phyloP scores from a whole-genome alignment of 75 land plant species.

The Cryptomeria japonica region DNA sequence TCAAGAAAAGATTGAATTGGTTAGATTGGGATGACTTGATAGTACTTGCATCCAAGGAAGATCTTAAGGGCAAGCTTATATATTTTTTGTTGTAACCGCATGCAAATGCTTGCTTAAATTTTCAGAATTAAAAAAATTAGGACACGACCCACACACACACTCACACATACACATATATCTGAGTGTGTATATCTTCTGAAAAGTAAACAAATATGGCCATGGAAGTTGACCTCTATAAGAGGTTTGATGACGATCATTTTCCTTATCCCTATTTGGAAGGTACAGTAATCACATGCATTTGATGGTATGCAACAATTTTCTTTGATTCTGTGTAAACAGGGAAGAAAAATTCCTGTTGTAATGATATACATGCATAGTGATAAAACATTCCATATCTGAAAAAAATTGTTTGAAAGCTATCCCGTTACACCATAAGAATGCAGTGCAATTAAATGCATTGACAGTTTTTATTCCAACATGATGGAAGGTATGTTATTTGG shows the following conservation, averaged over 20 bases:
- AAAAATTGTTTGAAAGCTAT: background rate
- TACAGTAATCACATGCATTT: background rate
- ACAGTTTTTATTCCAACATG: background rate
- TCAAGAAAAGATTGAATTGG: too few relatives aligned
- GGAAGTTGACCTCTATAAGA: background rate
- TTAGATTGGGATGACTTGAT: too few relatives aligned
- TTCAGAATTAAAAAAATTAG: too few relatives aligned
- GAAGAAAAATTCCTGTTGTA: background rate
- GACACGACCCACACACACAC: too few relatives aligned
- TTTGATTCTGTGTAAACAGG: background rate
- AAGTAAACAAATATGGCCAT: background rate
- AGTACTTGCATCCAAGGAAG: too few relatives aligned
- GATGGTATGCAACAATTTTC: background rate
- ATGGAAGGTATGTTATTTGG: background rate
- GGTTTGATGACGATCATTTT: background rate
- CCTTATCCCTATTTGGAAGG: background rate
- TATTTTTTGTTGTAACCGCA: too few relatives aligned
- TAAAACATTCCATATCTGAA: background rate
- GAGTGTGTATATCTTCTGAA: too few relatives aligned
- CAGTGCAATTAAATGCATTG: background rate
- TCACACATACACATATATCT: too few relatives aligned
- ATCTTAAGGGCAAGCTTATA: too few relatives aligned
- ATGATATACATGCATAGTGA: background rate
- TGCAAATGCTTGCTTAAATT: too few relatives aligned
- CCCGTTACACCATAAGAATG: background rate